Percentiles rank a stretch among this genome's conserved stretches.
phyloP scores from a whole-genome alignment of 2,329 filamentous ascomycete genomes.

The Paracoccidioides lutzii region DNA sequence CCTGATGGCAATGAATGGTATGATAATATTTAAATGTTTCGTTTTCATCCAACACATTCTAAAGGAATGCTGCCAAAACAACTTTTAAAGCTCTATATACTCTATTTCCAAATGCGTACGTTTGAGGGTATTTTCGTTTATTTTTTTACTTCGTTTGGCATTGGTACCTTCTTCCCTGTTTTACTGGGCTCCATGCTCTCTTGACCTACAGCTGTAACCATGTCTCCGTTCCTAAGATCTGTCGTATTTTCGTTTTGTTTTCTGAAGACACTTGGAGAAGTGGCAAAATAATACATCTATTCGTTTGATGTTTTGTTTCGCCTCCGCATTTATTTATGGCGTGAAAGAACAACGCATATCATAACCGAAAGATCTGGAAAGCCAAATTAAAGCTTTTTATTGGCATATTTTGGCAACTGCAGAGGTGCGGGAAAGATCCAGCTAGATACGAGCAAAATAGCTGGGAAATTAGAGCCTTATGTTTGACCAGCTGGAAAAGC shows the following conservation, averaged over 20 bases:
- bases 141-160: background rate
- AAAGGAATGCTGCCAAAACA: background rate
- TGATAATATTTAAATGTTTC: background rate
- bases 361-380: background rate
- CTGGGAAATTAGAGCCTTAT: no score
- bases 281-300: background rate
- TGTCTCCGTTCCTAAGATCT: background rate
- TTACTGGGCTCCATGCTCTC: background rate
- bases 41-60: background rate
- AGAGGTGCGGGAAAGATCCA: no score
- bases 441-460: no score
- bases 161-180: background rate
- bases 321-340: background rate
- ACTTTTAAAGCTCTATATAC: background rate
- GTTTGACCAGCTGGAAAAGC: no score
- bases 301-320: background rate
- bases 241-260: background rate
- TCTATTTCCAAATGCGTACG: background rate
- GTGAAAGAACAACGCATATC: background rate
- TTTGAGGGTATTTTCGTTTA: background rate
- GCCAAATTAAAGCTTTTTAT: background rate
- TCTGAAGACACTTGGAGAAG: background rate
- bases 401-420: background rate
- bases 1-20: background rate
- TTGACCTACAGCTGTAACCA: no score